phyloP scores from a whole-genome alignment of 2,329 filamentous ascomycete species.

The Didymella exigua region DNA sequence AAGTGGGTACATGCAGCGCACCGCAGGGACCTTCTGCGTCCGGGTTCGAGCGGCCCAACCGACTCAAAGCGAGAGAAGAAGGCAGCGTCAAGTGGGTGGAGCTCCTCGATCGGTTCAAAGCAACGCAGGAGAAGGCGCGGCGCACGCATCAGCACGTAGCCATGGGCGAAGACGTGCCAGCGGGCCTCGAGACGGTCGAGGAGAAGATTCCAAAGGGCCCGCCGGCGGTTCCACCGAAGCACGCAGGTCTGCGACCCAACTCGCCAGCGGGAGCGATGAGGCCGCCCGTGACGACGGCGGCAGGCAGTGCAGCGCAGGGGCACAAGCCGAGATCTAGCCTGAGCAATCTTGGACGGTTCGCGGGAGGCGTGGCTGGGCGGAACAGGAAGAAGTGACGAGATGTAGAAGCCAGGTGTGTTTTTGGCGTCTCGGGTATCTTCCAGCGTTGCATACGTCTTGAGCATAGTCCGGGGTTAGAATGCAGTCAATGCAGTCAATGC shows the following conservation, averaged over 20 bases:
- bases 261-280: conserved; percentile 31
- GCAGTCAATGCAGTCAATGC: too few relatives aligned
- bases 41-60: conserved; percentile 63
- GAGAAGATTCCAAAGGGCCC: conserved; percentile 38
- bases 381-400: conserved; percentile 44
- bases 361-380: conserved; percentile 49
- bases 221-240: conserved; percentile 37
- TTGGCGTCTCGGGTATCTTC: conserved; percentile 13
- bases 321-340: conserved; percentile 50
- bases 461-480: conserved; percentile 22
- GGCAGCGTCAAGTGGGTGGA: conserved; percentile 88
- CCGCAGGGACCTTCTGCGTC: conserved; percentile 45
- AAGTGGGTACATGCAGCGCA: conserved; percentile 44
- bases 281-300: conserved; percentile 25
- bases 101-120: conserved; percentile 90
- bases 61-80: conserved; percentile 79
- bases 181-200: conserved; percentile 29
- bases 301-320: conserved; percentile 27
- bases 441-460: conserved; percentile 36
- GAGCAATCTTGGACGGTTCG: conserved; percentile 53
- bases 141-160: conserved; percentile 65
- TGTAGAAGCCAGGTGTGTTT: background rate
- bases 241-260: conserved; percentile 25
- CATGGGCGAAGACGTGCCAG: conserved; percentile 41
- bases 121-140: conserved; percentile 84